Base-by-base conservation (phyloP, 2,329 filamentous ascomycete species). In the Nemania sp. region DNA sequence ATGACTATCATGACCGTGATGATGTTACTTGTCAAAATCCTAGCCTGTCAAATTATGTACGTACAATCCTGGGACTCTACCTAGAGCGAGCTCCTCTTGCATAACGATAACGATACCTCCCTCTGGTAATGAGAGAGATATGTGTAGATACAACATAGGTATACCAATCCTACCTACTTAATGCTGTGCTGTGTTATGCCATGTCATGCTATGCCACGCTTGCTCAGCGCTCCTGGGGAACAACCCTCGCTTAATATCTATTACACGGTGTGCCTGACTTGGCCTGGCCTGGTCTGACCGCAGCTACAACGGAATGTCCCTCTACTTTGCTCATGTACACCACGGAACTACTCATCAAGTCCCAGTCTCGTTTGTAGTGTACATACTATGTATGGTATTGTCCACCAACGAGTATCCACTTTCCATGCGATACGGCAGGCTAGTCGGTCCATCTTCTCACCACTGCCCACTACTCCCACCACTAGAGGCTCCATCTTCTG, bases 391-490 rank as follows among this genome's bases (percentile, higher is more conserved):
- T n/a, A n/a, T n/a, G n/a, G n/a, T n/a, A 6, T 54, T 29, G 51
- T 35, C 24, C 52, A 59, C 54, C 53, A 61, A 52, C 15, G 29
- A 43, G 60, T 64, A 62, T 69, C 69, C 69, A 71, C 69, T 69
- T 20, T 58, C 67, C 67, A 69, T 66, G 67, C 66, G 66, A 69
- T 68, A 68, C 68, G 63, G 60, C 58, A 60, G 45, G 35, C 57
- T 71, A 71, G 67, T 67, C 62, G 64, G 65, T 62, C 59, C 63
- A 67, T 71, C 66, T 68, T 51, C 69, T 27, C 62, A 56, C 64
- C 62, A 56, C 52, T n/a, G 15, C 41, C 63, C 65, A 67, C 65
- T 63, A 41, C 20, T 49, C 3, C 22, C n/a, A n/a, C n/a, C n/a
- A 49, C n/a, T 51, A n/a, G 5, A 47, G 56, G 55, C 51, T 61